Evolutionary conservation across 1,284 basidiomycete species (phyloP).

Genomic region (Grifola frondosa): DNA sequence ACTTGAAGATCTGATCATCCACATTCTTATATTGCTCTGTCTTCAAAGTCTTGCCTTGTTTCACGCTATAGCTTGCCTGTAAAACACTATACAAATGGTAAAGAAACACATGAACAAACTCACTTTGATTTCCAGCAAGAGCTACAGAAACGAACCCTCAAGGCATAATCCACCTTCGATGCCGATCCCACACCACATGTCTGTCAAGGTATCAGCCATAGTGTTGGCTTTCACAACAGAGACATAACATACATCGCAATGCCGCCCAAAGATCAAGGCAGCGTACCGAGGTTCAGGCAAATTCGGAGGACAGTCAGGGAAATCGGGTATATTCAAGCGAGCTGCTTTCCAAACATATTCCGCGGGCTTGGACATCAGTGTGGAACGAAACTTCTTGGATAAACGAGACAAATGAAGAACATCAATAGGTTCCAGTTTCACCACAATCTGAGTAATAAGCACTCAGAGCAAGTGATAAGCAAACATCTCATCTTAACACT

Average conservation of each 20-base stretch:
- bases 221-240: too few species aligned
- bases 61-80: conserved; percentile 3
- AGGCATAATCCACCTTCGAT: conserved; percentile 5
- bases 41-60: background rate
- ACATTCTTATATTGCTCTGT: too few species aligned
- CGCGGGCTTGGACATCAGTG: conserved; percentile 27
- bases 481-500: background rate
- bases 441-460: conserved; percentile 26
- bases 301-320: conserved; percentile 33
- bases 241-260: conserved; percentile 12
- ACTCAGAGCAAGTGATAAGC: background rate
- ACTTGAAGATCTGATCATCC: background rate
- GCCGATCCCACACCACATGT: conserved; percentile 7
- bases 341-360: conserved; percentile 30
- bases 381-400: conserved; percentile 25
- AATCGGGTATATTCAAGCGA: conserved; percentile 22
- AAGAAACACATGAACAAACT: background rate
- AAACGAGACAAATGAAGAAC: conserved; percentile 32
- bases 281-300: conserved; percentile 35
- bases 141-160: conserved; percentile 2
- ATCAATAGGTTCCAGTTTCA: conserved; percentile 28
- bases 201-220: background rate
- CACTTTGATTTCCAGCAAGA: conserved; percentile 10
- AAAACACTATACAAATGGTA: background rate
- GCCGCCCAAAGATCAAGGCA: conserved; percentile 28